Evolutionary conservation across 108 stramenopile species (phyloP).

Genomic region (Cyclotella kingstonii): DNA sequence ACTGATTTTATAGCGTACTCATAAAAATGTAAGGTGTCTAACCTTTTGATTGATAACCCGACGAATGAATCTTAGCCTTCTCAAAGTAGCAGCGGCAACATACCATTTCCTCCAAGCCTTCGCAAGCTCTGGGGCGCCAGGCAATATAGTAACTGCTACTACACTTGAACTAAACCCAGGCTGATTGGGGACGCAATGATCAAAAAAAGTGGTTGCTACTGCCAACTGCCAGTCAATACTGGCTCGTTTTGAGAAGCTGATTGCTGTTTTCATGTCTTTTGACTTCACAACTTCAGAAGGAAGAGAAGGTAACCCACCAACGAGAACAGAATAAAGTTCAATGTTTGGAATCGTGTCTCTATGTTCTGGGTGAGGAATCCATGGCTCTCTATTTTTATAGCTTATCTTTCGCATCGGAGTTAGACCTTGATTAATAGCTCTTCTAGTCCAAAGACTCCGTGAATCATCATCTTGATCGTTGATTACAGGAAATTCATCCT

Average conservation of each 20-base stretch:
- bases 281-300: constrained; percentile 54
- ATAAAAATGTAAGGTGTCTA: neutral
- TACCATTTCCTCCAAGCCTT: constrained; percentile 89
- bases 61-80: constrained; percentile 74
- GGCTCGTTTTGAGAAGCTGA: constrained; percentile 33
- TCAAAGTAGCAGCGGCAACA: constrained; percentile 61
- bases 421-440: constrained; percentile 22
- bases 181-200: constrained; percentile 85
- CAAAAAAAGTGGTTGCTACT: constrained; percentile 77
- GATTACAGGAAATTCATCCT: constrained; percentile 16
- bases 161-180: constrained; percentile 82
- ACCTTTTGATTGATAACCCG: constrained; percentile 41
- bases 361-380: constrained; percentile 83
- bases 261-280: constrained; percentile 45
- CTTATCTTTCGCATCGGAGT: constrained; percentile 13
- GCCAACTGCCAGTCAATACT: constrained; percentile 84
- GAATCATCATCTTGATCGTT: constrained; percentile 14
- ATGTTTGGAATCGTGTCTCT: constrained; percentile 81
- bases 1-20: neutral
- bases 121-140: constrained; percentile 62
- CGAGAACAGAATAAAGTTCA: constrained; percentile 77
- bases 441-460: constrained; percentile 23
- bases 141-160: constrained; percentile 84
- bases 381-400: constrained; percentile 57
- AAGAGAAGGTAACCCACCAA: constrained; percentile 76